phyloP scores from a whole-genome alignment of 2,329 filamentous ascomycete species.

The Hypoxylon sp. region DNA sequence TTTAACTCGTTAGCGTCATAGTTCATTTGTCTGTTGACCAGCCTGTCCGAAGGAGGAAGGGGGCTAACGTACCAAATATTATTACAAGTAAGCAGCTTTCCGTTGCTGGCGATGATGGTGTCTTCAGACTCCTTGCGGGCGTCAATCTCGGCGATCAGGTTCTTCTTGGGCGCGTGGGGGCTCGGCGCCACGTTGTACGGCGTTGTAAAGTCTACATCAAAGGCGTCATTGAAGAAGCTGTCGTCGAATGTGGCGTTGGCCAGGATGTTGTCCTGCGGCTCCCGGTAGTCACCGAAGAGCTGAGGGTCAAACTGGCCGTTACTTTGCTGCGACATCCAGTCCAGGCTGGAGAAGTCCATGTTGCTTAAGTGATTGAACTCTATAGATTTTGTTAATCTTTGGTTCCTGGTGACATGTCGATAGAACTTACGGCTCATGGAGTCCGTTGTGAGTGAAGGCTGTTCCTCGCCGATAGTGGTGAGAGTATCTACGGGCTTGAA shows the following conservation, averaged over 20 bases:
- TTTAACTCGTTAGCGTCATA: conserved; percentile 57
- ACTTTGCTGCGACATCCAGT: conserved; percentile 85
- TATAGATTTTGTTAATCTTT: conserved; percentile 43
- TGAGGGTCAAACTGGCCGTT: conserved; percentile 91
- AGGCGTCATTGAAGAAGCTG: conserved; percentile 79
- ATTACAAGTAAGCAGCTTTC: conserved; percentile 83
- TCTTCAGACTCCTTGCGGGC: conserved; percentile 78
- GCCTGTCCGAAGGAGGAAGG: neutral
- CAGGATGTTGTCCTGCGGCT: conserved; percentile 86
- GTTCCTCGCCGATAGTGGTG: conserved; percentile 77
- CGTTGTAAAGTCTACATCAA: conserved; percentile 84
- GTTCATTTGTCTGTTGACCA: neutral
- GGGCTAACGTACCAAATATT: conserved; percentile 85
- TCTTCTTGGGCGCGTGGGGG: conserved; percentile 64
- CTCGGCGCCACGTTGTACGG: conserved; percentile 79
- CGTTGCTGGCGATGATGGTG: conserved; percentile 73
- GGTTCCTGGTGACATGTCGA: neutral
- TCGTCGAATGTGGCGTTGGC: conserved; percentile 79
- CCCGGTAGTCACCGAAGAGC: conserved; percentile 91
- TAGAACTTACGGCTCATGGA: conserved; percentile 64
- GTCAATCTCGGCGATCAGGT: conserved; percentile 84
- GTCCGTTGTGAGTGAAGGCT: conserved; percentile 60
- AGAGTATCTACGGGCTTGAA: conserved; percentile 74
- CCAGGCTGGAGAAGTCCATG: conserved; percentile 71
- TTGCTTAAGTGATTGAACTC: conserved; percentile 58